These are phyloP conservation scores for Candida sonorensis DNA, from an alignment of 805 yeast species.

Conservation along the genomic window DNA sequence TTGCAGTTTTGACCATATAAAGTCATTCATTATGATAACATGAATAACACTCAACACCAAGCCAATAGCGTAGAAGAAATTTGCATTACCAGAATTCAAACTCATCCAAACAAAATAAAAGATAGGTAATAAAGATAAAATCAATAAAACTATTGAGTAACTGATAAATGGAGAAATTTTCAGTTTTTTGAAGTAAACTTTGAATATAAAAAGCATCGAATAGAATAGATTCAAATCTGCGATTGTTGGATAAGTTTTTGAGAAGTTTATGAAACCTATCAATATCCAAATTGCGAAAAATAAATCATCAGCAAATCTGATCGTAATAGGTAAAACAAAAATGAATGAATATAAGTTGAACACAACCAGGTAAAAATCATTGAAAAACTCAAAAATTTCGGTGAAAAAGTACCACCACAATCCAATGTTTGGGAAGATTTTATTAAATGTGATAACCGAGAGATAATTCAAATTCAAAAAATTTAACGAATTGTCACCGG, in stretches of 20 bases:
- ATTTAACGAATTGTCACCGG: conserved; percentile 32
- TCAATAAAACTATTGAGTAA: conserved; percentile 20
- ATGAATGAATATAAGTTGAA: conserved; percentile 70
- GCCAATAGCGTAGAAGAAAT: conserved; percentile 92
- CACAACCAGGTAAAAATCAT: conserved; percentile 73
- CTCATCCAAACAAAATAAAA: conserved; percentile 94
- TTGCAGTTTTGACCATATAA: conserved; percentile 73
- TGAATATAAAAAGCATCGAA: conserved; percentile 25
- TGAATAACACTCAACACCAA: conserved; percentile 71
- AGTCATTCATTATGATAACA: conserved; percentile 62
- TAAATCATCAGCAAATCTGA: conserved; percentile 45
- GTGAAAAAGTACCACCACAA: conserved; percentile 98
- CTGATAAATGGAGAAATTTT: conserved; percentile 24
- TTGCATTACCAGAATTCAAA: conserved; percentile 90
- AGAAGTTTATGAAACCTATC: conserved; percentile 40
- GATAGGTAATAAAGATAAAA: conserved; percentile 67
- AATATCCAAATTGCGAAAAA: conserved; percentile 34
- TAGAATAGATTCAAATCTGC: conserved; percentile 56
- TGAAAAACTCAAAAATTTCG: conserved; percentile 88
- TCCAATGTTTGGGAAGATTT: conserved; percentile 85
- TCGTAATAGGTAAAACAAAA: conserved; percentile 66
- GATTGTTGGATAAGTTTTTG: conserved; percentile 81
- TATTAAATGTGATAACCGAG: conserved; percentile 50
- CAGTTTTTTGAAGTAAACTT: conserved; percentile 19
- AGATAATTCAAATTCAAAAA: conserved; percentile 54